Base-by-base conservation (phyloP, 129 eudicot species). In the Silybum marianum region DNA sequence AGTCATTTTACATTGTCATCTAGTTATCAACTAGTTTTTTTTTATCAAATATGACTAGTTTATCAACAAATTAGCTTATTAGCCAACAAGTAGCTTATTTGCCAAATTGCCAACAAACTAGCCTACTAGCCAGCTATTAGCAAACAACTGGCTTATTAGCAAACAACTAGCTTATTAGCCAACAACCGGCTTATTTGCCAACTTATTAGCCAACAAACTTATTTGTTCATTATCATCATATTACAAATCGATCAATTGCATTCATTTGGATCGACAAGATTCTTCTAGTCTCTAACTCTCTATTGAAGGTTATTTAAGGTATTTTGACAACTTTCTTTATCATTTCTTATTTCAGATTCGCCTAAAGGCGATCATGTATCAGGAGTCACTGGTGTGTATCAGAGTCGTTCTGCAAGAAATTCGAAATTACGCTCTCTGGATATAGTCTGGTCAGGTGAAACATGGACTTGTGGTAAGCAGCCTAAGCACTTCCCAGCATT, bases 381-480 rank as follows among this genome's bases (percentile, higher is more conserved):
- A 71, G 88, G 90, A 85, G 81, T 83, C 14, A 74, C 82, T 74
- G 81, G 81, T 72, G 36, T 79, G 13, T 88, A 25, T 69, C 90
- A 95, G 88, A 89, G 88, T 54, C 92, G 85, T 38, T 77, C 83
- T 81, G 81, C 93, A 70, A 96, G 89, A 82, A 92, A 84, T 75
- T 48, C 83, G 84, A 96, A 86, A 73, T 81, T 79, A 36, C 88
- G 83, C 34, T 39, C 72, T 65, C 88, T 90, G 25, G 98, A 89
- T 42, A 91, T 96, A 78, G 88, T 85, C 76, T 96, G 99, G 99
- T 89, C 97, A 44, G 99, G 99, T 86, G 87, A 70, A 58, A 77
- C 97, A 25, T 96, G 99, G 99, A 72, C 87, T 38, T 96, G 99
- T 83, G 88, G 91, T 75, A 96, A 96, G 85, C 98, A 96, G 80